Base-by-base conservation (phyloP, 306 rosid genomes). In the Pueraria montana region DNA sequence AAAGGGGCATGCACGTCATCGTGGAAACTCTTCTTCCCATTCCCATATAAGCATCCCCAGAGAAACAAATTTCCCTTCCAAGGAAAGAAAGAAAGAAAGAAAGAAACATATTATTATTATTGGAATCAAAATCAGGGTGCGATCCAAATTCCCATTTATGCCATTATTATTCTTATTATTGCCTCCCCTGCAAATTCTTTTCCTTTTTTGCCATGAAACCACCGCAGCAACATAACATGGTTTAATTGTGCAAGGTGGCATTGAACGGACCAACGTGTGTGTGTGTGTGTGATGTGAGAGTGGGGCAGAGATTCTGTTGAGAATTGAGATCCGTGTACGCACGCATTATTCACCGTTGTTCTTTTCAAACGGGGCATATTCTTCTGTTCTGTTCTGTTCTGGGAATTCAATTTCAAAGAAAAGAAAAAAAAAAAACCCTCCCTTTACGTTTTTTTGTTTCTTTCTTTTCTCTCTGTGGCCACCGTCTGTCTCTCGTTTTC, bases 1-100 rank as follows among this genome's bases (percentile, higher is more conserved):
- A 73, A 50, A 43, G 34, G 17, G 46, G 7, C 80, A 62, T 83
- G 83, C 83, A 69, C 53, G 59, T 55, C 82, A 71, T 5, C 50
- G 0, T 61, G 8, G 2, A 75, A 80, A 21, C 36, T 24, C 36
- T 21, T 56, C 10, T 20, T 27, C 5, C 40, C n/a, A n/a, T 6
- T 34, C 7, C 45, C 73, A 32, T 56, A 36, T 38, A 21, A 45
- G 6, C 38, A n/a, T 5, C 5, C 7, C 62, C 52, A 38, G 43
- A 8, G 43, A 38, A 36, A 38, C 11, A 38, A 38, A 40, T 13
- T 63, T 64, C 20, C 20, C 26, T 34, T n/a, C 48, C 3, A 71
- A 80, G 38, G 74, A 56, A 70, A 56, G 17, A 80, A 9, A 38
- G 18, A 40, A n/a, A n/a, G n/a, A n/a, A n/a, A n/a, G 18, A 10